Base-by-base conservation (phyloP, 2,329 filamentous ascomycete genomes). In the Cadophora sp. region DNA sequence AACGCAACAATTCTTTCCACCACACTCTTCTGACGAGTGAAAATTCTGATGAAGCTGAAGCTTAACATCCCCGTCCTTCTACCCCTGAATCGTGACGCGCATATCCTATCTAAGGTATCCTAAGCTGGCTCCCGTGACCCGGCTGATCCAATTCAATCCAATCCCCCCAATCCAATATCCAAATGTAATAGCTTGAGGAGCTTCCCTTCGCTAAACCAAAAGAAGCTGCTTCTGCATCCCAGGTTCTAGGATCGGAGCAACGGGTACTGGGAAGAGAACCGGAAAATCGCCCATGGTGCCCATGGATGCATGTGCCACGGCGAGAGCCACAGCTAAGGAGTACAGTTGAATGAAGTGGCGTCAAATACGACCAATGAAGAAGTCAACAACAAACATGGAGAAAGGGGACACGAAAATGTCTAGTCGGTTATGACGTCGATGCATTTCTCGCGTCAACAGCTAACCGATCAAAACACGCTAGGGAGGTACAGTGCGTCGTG, bases 71-170 rank as follows among this genome's bases (percentile, higher is more conserved):
- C 20, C 11, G n/a, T 47, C 53, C 7, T 22, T 20, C 36, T 41
- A 20, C 33, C 39, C 39, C 56, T 47, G 56, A 33, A 59, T 59
- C 56, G 56, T 59, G 56, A 59, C 24, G 41, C 24, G 39, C 56
- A 47, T 27, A 45, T 45, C 14, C 33, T 18, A 47, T 5, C 5
- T 5, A 6, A 47, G 43, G 13, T 16, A 47, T 5, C 14, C 45
- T 41, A 13, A 5, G 43, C 11, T 47, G 56, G 18, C 39, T 20
- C 33, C 53, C 56, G 56, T 59, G 39, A 59, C 16, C 22, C 56
- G 33, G 53, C 4, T 11, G 36, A 58, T 58, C 27, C 6, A 6
- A 30, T 4, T 30, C 27, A 30, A 6, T 30, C 51, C 53, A 58
- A 58, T 58, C n/a, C n/a, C n/a, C n/a, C n/a, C 27, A 30, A 6